These are phyloP conservation scores for Naematelia aurantialba DNA, from an alignment of 768 basidiomycete species.

Conservation along the genomic window DNA sequence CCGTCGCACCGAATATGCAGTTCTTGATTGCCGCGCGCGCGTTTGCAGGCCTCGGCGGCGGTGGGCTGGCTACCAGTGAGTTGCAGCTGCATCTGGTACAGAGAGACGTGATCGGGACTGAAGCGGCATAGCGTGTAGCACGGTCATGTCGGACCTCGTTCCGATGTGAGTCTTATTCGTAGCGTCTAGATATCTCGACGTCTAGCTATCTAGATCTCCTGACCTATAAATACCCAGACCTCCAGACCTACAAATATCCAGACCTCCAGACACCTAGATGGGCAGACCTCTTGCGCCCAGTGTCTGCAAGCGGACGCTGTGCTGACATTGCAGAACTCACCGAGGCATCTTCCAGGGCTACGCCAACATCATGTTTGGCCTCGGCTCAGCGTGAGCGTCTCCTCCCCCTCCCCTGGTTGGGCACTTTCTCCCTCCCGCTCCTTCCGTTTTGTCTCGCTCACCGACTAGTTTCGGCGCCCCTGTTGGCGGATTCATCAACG, in stretches of 20 bases:
- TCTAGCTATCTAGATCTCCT: too few relatives aligned
- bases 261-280: too few relatives aligned
- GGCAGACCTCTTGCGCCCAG: neutral
- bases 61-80: constrained; percentile 65
- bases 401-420: too few relatives aligned
- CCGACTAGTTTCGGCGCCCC: constrained; percentile 36
- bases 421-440: too few relatives aligned
- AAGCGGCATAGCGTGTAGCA: constrained; percentile 64
- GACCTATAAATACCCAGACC: too few relatives aligned
- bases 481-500: constrained; percentile 59
- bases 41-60: constrained; percentile 83
- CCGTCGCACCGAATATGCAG: constrained; percentile 80
- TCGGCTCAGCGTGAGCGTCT: constrained; percentile 56
- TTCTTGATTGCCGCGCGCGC: constrained; percentile 73
- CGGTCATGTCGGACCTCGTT: constrained; percentile 80
- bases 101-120: constrained; percentile 54
- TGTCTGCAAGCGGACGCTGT: neutral
- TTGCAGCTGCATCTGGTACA: too few relatives aligned
- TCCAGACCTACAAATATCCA: too few relatives aligned
- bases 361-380: constrained; percentile 60
- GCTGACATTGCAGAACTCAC: constrained; percentile 59
- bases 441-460: neutral
- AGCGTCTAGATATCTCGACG: too few relatives aligned
- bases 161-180: constrained; percentile 77
- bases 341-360: constrained; percentile 82